Evolutionary conservation across 768 basidiomycete genomes (phyloP).

Genomic region (Suillus subalutaceus): DNA sequence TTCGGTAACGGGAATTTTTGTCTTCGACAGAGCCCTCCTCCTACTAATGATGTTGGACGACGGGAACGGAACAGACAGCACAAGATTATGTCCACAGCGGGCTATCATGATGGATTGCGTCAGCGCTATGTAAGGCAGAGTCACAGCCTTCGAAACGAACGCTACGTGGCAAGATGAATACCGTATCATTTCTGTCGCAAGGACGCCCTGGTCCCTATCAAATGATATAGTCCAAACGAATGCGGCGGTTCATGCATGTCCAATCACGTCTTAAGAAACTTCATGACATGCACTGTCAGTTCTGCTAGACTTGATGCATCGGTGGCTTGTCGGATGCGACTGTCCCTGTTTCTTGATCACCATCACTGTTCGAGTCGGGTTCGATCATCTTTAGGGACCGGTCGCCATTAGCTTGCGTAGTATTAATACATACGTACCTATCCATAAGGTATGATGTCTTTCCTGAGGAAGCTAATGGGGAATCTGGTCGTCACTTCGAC

Average conservation of each 20-base stretch:
- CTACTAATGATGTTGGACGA: too few relatives aligned
- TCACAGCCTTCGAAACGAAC: neutral
- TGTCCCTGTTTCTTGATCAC: neutral
- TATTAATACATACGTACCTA: neutral
- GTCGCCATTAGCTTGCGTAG: neutral
- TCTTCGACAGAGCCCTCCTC: too few relatives aligned
- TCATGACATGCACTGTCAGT: neutral
- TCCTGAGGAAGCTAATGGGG: slow-evolving; percentile 1
- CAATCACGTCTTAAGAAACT: neutral
- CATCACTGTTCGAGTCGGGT: neutral
- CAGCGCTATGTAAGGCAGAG: neutral
- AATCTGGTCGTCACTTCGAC: neutral
- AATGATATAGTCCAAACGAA: neutral
- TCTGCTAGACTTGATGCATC: neutral
- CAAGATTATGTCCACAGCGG: neutral
- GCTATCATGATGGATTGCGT: neutral
- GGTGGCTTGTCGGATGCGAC: neutral
- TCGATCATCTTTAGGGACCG: neutral
- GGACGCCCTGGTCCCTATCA: neutral
- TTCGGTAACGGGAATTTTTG: neutral
- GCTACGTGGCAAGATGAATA: neutral
- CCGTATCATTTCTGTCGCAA: neutral
- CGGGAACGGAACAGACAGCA: neutral
- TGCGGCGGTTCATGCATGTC: neutral
- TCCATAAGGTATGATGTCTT: neutral